Evolutionary conservation across 1,284 basidiomycete species (phyloP), one percentile per base, ranked within the genome.

Genomic region (Papiliotrema fonsecae): DNA sequence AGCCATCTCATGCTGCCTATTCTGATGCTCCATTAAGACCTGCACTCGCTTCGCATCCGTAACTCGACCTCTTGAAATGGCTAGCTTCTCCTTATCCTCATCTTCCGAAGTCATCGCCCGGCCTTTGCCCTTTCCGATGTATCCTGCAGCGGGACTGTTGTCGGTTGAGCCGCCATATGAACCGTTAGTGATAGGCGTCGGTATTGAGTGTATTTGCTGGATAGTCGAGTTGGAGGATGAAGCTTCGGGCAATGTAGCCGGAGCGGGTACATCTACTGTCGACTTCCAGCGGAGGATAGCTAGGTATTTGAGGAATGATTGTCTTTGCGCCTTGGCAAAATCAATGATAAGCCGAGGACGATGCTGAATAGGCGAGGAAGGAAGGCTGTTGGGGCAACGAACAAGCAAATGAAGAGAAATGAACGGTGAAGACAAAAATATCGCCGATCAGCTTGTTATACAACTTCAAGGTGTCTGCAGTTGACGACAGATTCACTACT

Each of bases 281-380:
- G 58, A 55, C 49, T 72, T 72, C 69, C 69, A 72, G 22, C 69
- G 58, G 11, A 72, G 51, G 13, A 72, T 55, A 2, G 69, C 69
- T 10, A 72, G 61, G 38, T 70, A 69, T 56, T 72, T 72, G 16
- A 72, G 55, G 14, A 67, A 50, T 1, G 65, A 58, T 53, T 72
- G 69, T 6, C 69, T 61, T 2, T 67, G 67, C 3, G 56, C 49
- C 47, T 64, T 66, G 25, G 69, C 68, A 40, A 65, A 70, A 24
- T 67, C 60, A 30, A 70, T 68, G 32, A 72, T 60, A 31, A 59
- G 63, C 44, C 60, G 58, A 42, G 68, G 65, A 41, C 62, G 60
- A 32, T 69, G 59, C 19, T 18, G 55, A 45, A 13, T 62, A 60
- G 11, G 64, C 40, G 25, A 60, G 58, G 44, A 2, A 21, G 22